Conservation (phyloP, 257 asterid species). For the Solanum sparsipilum region DNA sequence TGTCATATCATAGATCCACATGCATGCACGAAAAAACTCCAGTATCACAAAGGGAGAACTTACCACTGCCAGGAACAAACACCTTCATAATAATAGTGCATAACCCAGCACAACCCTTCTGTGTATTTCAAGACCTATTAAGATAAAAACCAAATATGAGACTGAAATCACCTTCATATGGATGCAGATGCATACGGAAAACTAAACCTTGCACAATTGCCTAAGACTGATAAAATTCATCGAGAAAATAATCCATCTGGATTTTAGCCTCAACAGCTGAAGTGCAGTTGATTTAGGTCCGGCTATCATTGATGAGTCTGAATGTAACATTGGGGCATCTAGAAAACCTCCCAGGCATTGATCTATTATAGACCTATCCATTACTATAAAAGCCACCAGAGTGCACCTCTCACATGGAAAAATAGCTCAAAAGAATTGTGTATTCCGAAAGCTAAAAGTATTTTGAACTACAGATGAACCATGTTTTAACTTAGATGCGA, state of each 20-base stretch:
- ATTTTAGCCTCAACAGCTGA: background rate
- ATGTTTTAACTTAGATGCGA: background rate
- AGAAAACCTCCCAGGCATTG: background rate
- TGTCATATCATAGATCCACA: background rate
- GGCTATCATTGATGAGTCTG: background rate
- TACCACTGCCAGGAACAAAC: slow-evolving; percentile 98
- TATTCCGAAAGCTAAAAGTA: background rate
- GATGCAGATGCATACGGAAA: background rate
- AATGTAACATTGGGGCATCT: background rate
- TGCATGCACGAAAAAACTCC: background rate
- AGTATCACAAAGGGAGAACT: background rate
- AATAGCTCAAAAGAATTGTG: background rate
- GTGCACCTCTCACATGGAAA: background rate
- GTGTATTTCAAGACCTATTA: slow-evolving; percentile 73
- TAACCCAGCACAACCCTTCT: slow-evolving; percentile 97
- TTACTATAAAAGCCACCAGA: background rate
- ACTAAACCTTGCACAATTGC: background rate
- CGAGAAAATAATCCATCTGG: background rate
- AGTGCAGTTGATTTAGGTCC: background rate
- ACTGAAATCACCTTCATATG: background rate
- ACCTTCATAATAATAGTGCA: slow-evolving; percentile 96
- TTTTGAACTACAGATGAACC: background rate
- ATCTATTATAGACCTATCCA: background rate
- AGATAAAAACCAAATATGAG: background rate
- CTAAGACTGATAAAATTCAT: background rate